Evolutionary conservation across 805 yeast species (phyloP).

Genomic region (Lipomyces orientalis): DNA sequence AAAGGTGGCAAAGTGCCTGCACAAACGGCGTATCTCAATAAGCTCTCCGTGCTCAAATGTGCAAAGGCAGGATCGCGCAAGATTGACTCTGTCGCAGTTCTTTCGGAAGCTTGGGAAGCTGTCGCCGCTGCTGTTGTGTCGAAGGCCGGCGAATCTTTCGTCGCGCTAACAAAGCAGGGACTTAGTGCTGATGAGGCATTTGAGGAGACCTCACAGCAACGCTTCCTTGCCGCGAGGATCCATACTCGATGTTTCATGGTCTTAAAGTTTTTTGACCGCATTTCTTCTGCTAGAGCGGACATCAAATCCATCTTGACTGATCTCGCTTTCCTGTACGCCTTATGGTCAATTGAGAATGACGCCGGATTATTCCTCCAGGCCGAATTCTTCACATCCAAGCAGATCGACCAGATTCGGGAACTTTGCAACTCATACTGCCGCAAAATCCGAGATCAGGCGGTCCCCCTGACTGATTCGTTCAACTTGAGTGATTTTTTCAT

Average conservation of each 20-base stretch:
- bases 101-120: slow-evolving; percentile 47
- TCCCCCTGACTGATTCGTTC: slow-evolving; percentile 84
- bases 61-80: slow-evolving; percentile 26
- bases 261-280: slow-evolving; percentile 47
- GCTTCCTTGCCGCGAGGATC: slow-evolving; percentile 50
- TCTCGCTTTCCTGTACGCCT: slow-evolving; percentile 67
- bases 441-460: slow-evolving; percentile 67
- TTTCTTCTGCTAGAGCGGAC: slow-evolving; percentile 47
- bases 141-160: slow-evolving; percentile 45
- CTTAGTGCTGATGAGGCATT: slow-evolving; percentile 44
- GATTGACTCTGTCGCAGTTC: slow-evolving; percentile 30
- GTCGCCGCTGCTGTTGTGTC: slow-evolving; percentile 46
- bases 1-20: slow-evolving; percentile 55
- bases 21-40: slow-evolving; percentile 52
- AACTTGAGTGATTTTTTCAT: slow-evolving; percentile 78
- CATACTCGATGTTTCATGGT: slow-evolving; percentile 50
- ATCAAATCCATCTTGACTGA: slow-evolving; percentile 58
- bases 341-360: slow-evolving; percentile 70
- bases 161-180: slow-evolving; percentile 40
- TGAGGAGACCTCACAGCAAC: slow-evolving; percentile 49
- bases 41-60: slow-evolving; percentile 16
- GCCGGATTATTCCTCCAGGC: slow-evolving; percentile 74
- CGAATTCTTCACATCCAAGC: slow-evolving; percentile 58
- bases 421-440: slow-evolving; percentile 55
- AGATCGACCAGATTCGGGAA: slow-evolving; percentile 52